phyloP scores from a whole-genome alignment of 176 grass and related monocot species.

The Cenchrus fungigraminus region DNA sequence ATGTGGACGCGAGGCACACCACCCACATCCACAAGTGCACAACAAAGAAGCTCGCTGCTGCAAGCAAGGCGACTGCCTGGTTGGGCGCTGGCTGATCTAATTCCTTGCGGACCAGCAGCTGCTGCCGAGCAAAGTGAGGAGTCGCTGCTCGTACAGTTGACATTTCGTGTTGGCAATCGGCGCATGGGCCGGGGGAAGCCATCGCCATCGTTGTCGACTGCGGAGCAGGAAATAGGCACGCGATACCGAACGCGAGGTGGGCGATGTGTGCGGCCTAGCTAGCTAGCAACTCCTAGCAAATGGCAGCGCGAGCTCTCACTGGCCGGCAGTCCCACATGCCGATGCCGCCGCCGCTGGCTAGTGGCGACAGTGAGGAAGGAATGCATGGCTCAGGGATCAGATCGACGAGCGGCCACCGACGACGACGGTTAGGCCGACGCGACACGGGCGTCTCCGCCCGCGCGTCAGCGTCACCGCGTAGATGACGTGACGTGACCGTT shows the following conservation, averaged over 20 bases:
- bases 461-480: not conserved
- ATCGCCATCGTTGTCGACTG: not conserved
- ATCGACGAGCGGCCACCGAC: not conserved
- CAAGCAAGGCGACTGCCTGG: not conserved
- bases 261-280: not conserved
- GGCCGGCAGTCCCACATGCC: conserved; percentile 14
- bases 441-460: not conserved
- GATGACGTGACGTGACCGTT: not conserved
- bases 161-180: not conserved
- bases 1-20: conserved; percentile 20
- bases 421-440: not conserved
- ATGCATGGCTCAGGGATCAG: not conserved
- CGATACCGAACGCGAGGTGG: not conserved
- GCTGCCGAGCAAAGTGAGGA: not conserved
- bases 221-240: not conserved
- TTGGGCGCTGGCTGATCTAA: not conserved
- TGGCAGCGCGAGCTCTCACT: not conserved
- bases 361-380: not conserved
- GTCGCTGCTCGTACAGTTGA: conserved; percentile 18
- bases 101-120: not conserved
- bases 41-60: too few relatives aligned
- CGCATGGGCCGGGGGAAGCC: not conserved
- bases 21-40: not conserved
- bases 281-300: not conserved
- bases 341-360: not conserved